These are phyloP conservation scores for Plasmodium chabaudi DNA, from an alignment of 169 alveolate species.

Conservation along the genomic window DNA sequence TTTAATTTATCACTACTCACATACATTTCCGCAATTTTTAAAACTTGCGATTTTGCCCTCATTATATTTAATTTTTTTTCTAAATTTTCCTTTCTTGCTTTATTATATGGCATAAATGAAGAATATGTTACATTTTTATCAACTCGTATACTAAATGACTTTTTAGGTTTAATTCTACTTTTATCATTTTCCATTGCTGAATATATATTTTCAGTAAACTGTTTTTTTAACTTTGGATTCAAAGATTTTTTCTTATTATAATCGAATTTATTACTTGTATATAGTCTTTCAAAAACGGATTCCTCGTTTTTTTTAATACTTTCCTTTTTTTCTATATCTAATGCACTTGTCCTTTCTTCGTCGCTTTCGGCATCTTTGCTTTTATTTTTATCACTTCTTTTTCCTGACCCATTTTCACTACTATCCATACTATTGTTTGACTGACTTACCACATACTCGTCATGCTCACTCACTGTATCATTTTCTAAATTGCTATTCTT, in stretches of 20 bases:
- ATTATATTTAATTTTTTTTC: constrained; percentile 51
- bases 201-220: constrained; percentile 30
- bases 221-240: constrained; percentile 20
- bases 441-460: neutral
- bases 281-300: constrained; percentile 23
- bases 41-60: constrained; percentile 48
- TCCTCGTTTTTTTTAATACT: constrained; percentile 1
- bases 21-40: constrained; percentile 55
- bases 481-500: neutral
- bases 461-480: neutral
- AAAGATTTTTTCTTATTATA: constrained; percentile 7
- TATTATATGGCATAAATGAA: constrained; percentile 33
- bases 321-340: neutral
- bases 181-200: neutral
- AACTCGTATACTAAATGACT: constrained; percentile 34
- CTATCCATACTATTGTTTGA: neutral
- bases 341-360: neutral
- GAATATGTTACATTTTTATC: constrained; percentile 43
- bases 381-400: neutral
- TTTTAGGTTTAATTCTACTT: constrained; percentile 4
- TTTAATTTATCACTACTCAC: constrained; percentile 54
- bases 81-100: constrained; percentile 23
- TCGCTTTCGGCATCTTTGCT: neutral
- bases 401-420: neutral
- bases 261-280: constrained; percentile 11